Evolutionary conservation across 768 basidiomycete species (phyloP).

Genomic region (Psilocybe cubensis): DNA sequence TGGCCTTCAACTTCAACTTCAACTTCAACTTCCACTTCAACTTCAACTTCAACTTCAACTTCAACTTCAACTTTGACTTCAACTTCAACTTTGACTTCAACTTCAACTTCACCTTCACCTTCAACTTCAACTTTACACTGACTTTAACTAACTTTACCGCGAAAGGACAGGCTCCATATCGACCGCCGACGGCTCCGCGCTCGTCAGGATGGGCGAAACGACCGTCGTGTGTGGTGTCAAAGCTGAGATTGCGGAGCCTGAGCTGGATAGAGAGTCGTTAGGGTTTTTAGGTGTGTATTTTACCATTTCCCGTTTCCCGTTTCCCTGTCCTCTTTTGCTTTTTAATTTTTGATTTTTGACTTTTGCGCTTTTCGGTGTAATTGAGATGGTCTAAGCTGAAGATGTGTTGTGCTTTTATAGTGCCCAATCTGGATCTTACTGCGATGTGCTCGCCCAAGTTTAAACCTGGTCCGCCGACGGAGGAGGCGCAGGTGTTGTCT

Average conservation of each 20-base stretch:
- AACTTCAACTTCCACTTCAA: too few relatives aligned
- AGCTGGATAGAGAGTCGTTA: conserved; percentile 68
- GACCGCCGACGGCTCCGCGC: conserved; percentile 91
- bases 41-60: too few relatives aligned
- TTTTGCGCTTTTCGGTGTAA: neutral
- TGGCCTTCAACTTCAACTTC: too few relatives aligned
- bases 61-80: too few relatives aligned
- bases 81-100: neutral
- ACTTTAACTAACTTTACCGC: neutral
- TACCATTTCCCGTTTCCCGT: neutral
- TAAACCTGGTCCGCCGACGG: conserved; percentile 93
- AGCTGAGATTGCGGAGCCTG: conserved; percentile 92
- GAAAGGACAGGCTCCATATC: conserved; percentile 79
- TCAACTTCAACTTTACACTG: neutral
- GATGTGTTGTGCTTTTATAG: conserved; percentile 41
- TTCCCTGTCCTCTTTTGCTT: neutral
- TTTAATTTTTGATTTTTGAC: neutral
- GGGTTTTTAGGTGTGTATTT: conserved; percentile 79
- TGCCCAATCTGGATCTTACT: conserved; percentile 94
- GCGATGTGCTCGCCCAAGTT: conserved; percentile 93
- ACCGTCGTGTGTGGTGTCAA: conserved; percentile 96
- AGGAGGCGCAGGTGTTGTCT: conserved; percentile 92
- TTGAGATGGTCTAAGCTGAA: too few relatives aligned
- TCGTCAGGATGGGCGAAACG: conserved; percentile 91
- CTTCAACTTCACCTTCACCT: too few relatives aligned